Percentiles rank a stretch among this genome's conserved stretches.
phyloP scores from a whole-genome alignment of 352 stramenopile genomes.

The Discostella stelligera region DNA sequence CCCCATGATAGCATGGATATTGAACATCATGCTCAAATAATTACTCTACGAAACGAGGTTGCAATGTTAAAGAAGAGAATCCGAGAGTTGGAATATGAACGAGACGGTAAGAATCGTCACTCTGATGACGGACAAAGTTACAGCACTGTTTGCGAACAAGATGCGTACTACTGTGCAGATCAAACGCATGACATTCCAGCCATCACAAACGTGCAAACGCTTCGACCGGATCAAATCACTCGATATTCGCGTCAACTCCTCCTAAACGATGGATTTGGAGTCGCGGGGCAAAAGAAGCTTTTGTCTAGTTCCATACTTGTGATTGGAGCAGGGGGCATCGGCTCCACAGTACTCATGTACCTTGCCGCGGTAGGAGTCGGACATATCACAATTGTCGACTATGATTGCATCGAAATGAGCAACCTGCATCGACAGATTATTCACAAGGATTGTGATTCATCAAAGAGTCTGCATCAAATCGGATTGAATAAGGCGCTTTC shows the following conservation, averaged over 20 bases:
- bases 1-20: neutral
- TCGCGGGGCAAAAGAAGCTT: conserved; percentile 87
- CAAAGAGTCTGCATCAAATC: conserved; percentile 5
- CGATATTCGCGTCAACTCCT: conserved; percentile 95
- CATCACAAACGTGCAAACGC: conserved; percentile 22
- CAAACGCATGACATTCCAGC: conserved; percentile 29
- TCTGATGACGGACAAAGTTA: neutral
- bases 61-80: conserved; percentile 47
- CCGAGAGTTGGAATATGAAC: conserved; percentile 36
- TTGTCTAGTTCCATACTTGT: conserved; percentile 86
- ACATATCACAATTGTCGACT: conserved; percentile 91
- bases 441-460: conserved; percentile 84
- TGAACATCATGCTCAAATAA: conserved; percentile 3
- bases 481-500: conserved; percentile 89
- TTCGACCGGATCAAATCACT: conserved; percentile 71
- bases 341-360: conserved; percentile 92
- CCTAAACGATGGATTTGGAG: conserved; percentile 85
- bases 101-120: neutral
- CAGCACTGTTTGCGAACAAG: conserved; percentile 1
- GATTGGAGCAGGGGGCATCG: conserved; percentile 93
- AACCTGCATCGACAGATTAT: conserved; percentile 98
- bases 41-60: conserved; percentile 38
- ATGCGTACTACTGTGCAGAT: neutral
- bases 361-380: conserved; percentile 92
- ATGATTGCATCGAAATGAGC: conserved; percentile 91